Conservation (phyloP, 2,329 filamentous ascomycete genomes). For the Escovopsis sp. region DNA sequence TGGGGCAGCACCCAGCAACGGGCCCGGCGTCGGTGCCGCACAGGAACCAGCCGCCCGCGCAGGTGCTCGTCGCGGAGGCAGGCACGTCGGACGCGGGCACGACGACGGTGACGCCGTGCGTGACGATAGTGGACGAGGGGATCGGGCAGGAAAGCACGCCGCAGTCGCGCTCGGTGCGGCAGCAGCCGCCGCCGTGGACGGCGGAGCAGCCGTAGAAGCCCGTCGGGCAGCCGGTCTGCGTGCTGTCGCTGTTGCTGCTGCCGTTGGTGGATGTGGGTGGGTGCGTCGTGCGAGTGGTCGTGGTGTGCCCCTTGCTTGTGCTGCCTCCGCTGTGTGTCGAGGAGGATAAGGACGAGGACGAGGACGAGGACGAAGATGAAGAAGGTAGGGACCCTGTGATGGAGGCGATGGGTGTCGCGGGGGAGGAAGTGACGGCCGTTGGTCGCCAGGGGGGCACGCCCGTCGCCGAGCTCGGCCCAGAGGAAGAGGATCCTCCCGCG, state of each 20-base stretch:
- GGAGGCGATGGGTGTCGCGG: neutral
- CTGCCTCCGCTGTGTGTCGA: no score
- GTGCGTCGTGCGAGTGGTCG: conserved; percentile 1
- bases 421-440: conserved; percentile 13
- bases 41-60: conserved; percentile 70
- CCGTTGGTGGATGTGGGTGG: neutral
- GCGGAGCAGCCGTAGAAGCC: conserved; percentile 88
- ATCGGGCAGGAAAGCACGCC: conserved; percentile 63
- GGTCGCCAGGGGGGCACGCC: conserved; percentile 33
- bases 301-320: no score
- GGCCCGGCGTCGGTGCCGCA: conserved; percentile 39
- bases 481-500: conserved; percentile 11
- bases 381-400: no score
- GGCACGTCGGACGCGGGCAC: conserved; percentile 39
- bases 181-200: conserved; percentile 70
- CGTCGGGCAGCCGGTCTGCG: conserved; percentile 50
- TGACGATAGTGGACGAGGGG: conserved; percentile 46
- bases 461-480: conserved; percentile 20
- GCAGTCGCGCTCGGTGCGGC: conserved; percentile 75
- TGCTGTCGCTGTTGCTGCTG: conserved; percentile 4
- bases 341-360: no score
- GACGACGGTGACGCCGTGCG: conserved; percentile 54
- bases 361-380: no score
- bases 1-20: conserved; percentile 72
- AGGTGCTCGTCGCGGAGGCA: conserved; percentile 33